Evolutionary conservation across 352 stramenopile species (phyloP), one percentile per base, ranked within the genome.

Genomic region (Hyphochytrium catenoides): DNA sequence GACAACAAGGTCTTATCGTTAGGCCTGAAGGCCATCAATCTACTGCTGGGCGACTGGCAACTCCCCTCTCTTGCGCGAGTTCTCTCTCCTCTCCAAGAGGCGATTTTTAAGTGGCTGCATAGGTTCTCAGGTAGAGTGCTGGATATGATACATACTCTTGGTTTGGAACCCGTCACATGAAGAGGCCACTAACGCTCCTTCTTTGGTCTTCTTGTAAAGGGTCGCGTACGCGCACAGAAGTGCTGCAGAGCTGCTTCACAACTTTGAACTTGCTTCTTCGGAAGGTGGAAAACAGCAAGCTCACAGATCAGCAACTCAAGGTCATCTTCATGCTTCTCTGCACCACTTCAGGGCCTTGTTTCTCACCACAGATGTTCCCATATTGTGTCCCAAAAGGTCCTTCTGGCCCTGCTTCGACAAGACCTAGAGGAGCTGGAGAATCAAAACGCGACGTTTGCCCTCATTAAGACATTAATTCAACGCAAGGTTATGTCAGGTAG

Each of bases 161-260:
- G n/a, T n/a, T n/a, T n/a, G n/a, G n/a, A n/a, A n/a, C n/a, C n/a
- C n/a, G n/a, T n/a, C n/a, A n/a, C n/a, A n/a, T n/a, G n/a, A n/a
- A n/a, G n/a, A n/a, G n/a, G n/a, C n/a, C n/a, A n/a, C n/a, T n/a
- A n/a, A n/a, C n/a, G n/a, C n/a, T n/a, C n/a, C n/a, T n/a, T n/a
- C n/a, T n/a, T n/a, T n/a, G n/a, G n/a, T n/a, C n/a, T n/a, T n/a
- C n/a, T n/a, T 40, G 19, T 40, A 40, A 51, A 90, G 87, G 43
- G 43, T 82, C 31, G 61, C 74, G 31, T 77, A 85, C 37, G 63
- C 76, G 83, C 30, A 86, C 88, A 43, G 86, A 96, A 43, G 77
- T 94, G 57, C 77, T 89, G 16, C 86, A 95, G 59, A 78, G 75
- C 5, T 93, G 83, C 46, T 95, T 95, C 47, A 81, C 72, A 36